phyloP scores from a whole-genome alignment of 2,329 filamentous ascomycete genomes.

The Xylaria multiplex region DNA sequence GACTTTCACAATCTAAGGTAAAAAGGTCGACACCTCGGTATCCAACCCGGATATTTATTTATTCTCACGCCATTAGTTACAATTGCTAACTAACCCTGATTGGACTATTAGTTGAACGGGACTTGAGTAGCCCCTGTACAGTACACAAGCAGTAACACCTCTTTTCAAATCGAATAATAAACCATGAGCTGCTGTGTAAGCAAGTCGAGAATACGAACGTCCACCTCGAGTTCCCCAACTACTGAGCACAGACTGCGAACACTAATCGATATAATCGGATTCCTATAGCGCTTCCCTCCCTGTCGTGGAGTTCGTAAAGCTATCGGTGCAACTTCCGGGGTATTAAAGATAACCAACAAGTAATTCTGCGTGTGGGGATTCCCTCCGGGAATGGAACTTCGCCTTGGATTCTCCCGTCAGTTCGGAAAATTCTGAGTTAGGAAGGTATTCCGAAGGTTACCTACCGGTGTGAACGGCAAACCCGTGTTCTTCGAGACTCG shows the following conservation, averaged over 20 bases:
- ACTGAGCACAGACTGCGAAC: neutral
- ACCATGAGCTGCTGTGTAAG: neutral
- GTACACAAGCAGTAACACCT: no score
- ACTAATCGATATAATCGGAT: neutral
- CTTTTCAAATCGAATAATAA: neutral
- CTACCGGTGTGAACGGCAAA: no score
- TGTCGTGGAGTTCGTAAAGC: neutral
- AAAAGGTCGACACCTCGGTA: no score
- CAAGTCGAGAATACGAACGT: neutral
- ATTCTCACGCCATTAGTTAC: neutral
- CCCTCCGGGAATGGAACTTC: neutral
- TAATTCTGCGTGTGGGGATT: neutral
- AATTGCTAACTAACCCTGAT: neutral
- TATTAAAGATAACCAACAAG: neutral
- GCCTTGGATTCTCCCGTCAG: neutral
- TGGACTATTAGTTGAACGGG: neutral
- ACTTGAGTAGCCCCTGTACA: neutral
- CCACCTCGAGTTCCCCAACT: neutral
- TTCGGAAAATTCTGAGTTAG: no score
- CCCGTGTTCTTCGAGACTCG: no score
- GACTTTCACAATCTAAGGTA: neutral
- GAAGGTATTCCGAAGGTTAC: no score
- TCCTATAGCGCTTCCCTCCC: neutral
- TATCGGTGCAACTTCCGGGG: neutral
- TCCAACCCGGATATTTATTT: neutral